phyloP scores from a whole-genome alignment of 108 stramenopile genomes.

The Chaetoceros tenuissimus region DNA sequence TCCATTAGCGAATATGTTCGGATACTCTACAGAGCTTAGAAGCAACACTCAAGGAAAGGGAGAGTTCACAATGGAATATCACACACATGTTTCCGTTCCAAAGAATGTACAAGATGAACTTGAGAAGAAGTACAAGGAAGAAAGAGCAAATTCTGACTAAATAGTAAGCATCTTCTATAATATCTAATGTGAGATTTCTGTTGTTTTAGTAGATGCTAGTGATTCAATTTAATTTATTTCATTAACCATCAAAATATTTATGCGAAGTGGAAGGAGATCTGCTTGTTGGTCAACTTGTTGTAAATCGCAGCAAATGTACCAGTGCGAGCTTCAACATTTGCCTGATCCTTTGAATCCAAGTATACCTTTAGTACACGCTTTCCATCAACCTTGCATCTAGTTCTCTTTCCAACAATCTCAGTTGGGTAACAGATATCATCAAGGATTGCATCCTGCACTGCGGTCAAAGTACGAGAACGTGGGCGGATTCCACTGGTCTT shows the following conservation, averaged over 20 bases:
- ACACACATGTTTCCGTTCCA: constrained; percentile 81
- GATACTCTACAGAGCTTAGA: constrained; percentile 93
- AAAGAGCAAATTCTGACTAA: constrained; percentile 18
- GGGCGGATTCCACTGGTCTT: constrained; percentile 92
- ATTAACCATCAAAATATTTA: too few species aligned
- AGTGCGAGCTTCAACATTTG: constrained; percentile 92
- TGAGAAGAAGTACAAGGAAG: constrained; percentile 78
- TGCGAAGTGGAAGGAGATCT: constrained; percentile 84
- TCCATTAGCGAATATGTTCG: constrained; percentile 93
- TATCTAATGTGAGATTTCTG: too few species aligned
- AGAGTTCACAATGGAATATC: constrained; percentile 99
- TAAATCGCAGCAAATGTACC: constrained; percentile 97
- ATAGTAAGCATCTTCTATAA: too few species aligned
- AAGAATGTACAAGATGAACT: constrained; percentile 78
- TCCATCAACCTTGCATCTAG: constrained; percentile 94
- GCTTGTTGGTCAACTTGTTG: constrained; percentile 98
- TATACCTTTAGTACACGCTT: constrained; percentile 93
- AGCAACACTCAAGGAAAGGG: constrained; percentile 96
- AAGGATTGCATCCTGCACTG: constrained; percentile 97
- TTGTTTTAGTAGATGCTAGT: too few species aligned
- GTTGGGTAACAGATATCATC: constrained; percentile 99
- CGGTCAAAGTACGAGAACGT: constrained; percentile 94
- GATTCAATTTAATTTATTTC: too few species aligned
- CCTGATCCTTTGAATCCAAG: constrained; percentile 95
- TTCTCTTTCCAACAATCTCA: constrained; percentile 99